Percentiles rank a stretch among this genome's conserved stretches.
Evolutionary conservation across 2,329 filamentous ascomycete genomes (phyloP).

Genomic region (Pestalotiopsis fici): DNA sequence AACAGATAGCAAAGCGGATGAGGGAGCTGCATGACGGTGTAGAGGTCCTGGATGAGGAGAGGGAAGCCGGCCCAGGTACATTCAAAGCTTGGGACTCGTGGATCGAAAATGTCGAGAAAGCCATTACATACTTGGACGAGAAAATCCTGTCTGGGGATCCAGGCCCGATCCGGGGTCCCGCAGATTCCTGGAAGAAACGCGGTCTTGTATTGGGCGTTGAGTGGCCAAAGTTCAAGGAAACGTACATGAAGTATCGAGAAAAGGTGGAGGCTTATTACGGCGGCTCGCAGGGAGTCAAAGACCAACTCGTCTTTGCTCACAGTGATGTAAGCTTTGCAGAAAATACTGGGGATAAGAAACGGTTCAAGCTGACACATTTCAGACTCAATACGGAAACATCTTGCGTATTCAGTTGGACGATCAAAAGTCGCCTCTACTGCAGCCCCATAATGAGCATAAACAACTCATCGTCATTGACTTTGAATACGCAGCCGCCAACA

Average conservation of each 20-base stretch:
- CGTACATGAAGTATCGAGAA: conserved; percentile 75
- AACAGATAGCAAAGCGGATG: conserved; percentile 96
- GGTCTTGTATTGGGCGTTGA: conserved; percentile 82
- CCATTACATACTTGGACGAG: conserved; percentile 56
- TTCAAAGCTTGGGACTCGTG: conserved; percentile 96
- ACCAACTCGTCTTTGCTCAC: conserved; percentile 89
- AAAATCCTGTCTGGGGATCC: conserved; percentile 53
- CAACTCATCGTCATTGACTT: conserved; percentile 98
- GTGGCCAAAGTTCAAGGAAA: conserved; percentile 76
- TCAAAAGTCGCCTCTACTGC: conserved; percentile 81
- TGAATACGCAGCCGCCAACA: conserved; percentile 91
- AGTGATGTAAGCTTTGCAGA: conserved; percentile 72
- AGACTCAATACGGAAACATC: conserved; percentile 99
- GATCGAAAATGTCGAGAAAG: conserved; percentile 67
- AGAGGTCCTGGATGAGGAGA: conserved; percentile 78
- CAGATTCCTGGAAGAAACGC: conserved; percentile 63
- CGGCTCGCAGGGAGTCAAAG: conserved; percentile 64
- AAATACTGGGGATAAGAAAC: not conserved
- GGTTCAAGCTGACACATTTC: conserved; percentile 10
- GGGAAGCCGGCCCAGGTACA: conserved; percentile 76
- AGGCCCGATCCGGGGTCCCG: conserved; percentile 25
- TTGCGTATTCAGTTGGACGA: conserved; percentile 69
- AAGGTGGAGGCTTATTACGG: conserved; percentile 76
- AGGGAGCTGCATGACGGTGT: conserved; percentile 93
- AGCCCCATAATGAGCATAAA: conserved; percentile 92